Evolutionary conservation across 2,329 filamentous ascomycete genomes (phyloP).

Genomic region (Botrytis sinoallii): DNA sequence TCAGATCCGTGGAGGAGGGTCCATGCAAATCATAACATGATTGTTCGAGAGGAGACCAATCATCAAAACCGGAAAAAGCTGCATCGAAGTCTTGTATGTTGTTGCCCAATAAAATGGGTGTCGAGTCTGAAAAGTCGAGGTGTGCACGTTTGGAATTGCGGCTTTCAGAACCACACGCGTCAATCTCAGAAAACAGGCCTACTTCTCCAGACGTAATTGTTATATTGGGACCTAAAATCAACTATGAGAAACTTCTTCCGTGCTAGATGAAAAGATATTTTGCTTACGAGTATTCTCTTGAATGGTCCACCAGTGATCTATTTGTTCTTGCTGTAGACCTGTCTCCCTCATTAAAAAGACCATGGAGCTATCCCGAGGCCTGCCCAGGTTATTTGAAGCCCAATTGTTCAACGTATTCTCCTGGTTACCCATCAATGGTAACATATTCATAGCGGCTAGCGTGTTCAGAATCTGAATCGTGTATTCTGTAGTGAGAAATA

Average conservation of each 20-base stretch:
- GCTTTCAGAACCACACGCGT: neutral
- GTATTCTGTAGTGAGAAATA: neutral
- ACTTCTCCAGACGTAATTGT: neutral
- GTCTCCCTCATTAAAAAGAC: slow-evolving; percentile 22
- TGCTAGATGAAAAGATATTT: neutral
- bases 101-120: neutral
- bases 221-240: neutral
- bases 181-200: neutral
- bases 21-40: neutral
- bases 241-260: neutral
- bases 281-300: slow-evolving; percentile 14
- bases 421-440: slow-evolving; percentile 22
- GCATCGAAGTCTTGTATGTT: neutral
- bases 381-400: slow-evolving; percentile 21
- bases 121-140: neutral
- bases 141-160: neutral
- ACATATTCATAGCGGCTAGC: slow-evolving; percentile 16
- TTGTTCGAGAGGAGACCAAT: neutral
- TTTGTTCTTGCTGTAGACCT: slow-evolving; percentile 25
- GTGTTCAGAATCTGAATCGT: neutral
- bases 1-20: neutral
- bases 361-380: slow-evolving; percentile 19
- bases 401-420: slow-evolving; percentile 24
- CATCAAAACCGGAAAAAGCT: neutral
- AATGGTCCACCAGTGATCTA: slow-evolving; percentile 25